Conservation (phyloP, 371 early-diverging fungal species). For the Lichtheimia corymbifera region DNA sequence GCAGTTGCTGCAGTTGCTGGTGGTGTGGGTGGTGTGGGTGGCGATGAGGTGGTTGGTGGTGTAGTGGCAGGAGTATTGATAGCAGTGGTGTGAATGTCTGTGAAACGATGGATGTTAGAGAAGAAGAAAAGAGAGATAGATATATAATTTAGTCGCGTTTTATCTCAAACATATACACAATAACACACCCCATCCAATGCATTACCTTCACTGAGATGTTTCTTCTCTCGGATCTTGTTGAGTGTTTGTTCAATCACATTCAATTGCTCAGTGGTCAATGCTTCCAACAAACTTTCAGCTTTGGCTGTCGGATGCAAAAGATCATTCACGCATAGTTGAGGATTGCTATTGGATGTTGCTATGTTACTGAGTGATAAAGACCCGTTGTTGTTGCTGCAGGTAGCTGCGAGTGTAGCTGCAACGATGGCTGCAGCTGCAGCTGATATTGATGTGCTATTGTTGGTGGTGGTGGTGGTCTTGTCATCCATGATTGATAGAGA, state of each 20-base stretch:
- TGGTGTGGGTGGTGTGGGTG: constrained; percentile 8
- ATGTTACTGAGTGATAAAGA: neutral
- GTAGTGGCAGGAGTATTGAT: neutral
- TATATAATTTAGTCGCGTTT: too few relatives aligned
- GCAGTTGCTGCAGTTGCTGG: too few relatives aligned
- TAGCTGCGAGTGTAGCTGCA: constrained; percentile 10
- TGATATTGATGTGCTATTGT: neutral
- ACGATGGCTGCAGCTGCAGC: constrained; percentile 11
- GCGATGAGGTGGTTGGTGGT: neutral
- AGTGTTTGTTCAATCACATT: constrained; percentile 39
- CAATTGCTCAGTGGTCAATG: constrained; percentile 39
- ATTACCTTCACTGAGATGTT: constrained; percentile 5
- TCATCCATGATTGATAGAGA: constrained; percentile 9
- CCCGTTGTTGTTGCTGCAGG: constrained; percentile 7
- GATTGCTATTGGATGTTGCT: too few relatives aligned
- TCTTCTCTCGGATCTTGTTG: constrained; percentile 37
- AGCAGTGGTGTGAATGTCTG: too few relatives aligned
- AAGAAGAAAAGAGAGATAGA: too few relatives aligned
- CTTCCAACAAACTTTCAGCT: constrained; percentile 35
- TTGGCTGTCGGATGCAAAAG: constrained; percentile 36
- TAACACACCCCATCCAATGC: neutral
- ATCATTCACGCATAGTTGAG: constrained; percentile 31
- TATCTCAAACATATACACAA: too few relatives aligned
- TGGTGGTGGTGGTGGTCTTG: constrained; percentile 4
- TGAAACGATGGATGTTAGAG: too few relatives aligned